Percentiles rank a stretch among this genome's conserved stretches.
Conservation (phyloP, 305 asterid genomes). For the Fraxinus dipetala region DNA sequence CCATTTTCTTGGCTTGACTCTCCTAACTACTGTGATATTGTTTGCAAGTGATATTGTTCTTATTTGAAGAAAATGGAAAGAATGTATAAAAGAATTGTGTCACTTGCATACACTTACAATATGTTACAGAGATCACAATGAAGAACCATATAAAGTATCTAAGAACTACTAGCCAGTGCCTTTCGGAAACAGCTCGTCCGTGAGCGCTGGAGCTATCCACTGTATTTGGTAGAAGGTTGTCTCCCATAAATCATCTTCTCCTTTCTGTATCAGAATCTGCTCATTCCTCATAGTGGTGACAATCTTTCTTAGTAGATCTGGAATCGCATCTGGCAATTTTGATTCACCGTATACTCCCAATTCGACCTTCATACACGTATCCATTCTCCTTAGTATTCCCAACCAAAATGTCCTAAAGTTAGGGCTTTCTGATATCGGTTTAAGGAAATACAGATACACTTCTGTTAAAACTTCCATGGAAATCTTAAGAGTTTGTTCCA, state of each 20-base stretch:
- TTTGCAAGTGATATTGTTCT: background rate
- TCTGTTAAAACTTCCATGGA: conserved; percentile 71
- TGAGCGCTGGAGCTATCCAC: conserved; percentile 83
- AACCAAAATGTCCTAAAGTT: conserved; percentile 75
- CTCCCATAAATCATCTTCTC: conserved; percentile 80
- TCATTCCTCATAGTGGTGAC: conserved; percentile 65
- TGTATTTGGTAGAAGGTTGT: conserved; percentile 70
- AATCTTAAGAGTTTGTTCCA: conserved; percentile 76
- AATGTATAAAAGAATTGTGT: background rate
- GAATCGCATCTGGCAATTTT: conserved; percentile 50
- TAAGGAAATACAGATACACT: conserved; percentile 57
- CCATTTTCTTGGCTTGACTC: background rate
- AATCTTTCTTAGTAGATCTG: conserved; percentile 55
- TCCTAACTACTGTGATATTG: background rate
- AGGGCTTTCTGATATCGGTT: conserved; percentile 67
- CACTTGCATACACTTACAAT: background rate
- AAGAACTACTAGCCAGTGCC: conserved; percentile 20
- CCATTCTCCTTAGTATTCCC: conserved; percentile 78
- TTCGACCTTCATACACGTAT: conserved; percentile 79
- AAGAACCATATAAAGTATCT: background rate
- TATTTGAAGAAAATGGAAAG: background rate
- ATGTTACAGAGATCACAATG: background rate
- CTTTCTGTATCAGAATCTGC: conserved; percentile 46
- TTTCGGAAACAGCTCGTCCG: conserved; percentile 76
- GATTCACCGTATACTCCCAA: conserved; percentile 72